phyloP scores from a whole-genome alignment of 169 alveolate genomes.

The Cystoisospora suis region DNA sequence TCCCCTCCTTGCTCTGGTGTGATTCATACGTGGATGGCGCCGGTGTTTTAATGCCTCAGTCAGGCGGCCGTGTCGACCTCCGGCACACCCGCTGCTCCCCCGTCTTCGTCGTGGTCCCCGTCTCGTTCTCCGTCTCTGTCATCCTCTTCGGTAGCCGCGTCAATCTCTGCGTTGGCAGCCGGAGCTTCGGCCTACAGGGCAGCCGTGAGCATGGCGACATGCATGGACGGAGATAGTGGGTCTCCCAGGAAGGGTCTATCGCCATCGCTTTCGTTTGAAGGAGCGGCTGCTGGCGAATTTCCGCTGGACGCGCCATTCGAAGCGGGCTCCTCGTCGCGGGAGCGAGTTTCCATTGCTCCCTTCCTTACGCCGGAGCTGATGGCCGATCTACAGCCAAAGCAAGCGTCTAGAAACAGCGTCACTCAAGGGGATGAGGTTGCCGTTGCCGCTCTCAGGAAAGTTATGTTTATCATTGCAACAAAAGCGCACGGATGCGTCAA shows the following conservation, averaged over 20 bases:
- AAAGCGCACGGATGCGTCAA: conserved; percentile 14
- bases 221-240: neutral
- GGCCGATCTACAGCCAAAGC: neutral
- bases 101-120: too few species aligned
- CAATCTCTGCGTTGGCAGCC: neutral
- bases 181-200: neutral
- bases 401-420: neutral
- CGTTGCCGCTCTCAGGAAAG: neutral
- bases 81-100: too few species aligned
- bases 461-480: neutral
- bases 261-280: too few species aligned
- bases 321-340: too few species aligned
- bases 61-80: too few species aligned
- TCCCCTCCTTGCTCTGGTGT: neutral
- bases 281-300: too few species aligned
- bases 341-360: conserved; percentile 6
- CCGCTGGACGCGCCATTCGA: too few species aligned
- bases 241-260: too few species aligned
- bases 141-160: neutral
- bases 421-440: neutral
- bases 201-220: neutral
- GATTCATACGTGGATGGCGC: too few species aligned
- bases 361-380: neutral
- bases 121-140: neutral
- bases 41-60: too few species aligned